Percentiles rank a stretch among this genome's conserved stretches.
Conservation (phyloP, 2,329 filamentous ascomycete genomes). For the Lasiodiplodia gonubiensis region DNA sequence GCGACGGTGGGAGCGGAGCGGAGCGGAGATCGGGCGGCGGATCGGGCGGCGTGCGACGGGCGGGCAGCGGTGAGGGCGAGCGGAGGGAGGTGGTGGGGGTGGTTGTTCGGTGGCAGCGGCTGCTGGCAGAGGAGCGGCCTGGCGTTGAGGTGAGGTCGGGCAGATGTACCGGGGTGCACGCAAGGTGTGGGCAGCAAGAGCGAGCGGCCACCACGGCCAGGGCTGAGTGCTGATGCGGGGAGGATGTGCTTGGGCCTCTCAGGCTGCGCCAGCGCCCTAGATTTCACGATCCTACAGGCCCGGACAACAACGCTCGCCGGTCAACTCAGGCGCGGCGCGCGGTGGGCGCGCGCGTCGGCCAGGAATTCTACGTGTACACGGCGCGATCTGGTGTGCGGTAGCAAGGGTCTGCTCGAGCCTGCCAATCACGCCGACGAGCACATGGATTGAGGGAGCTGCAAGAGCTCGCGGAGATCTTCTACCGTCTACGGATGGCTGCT, state of each 20-base stretch:
- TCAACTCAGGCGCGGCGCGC: neutral
- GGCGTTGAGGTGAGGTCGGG: constrained; percentile 18
- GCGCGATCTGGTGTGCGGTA: neutral
- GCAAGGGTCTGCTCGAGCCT: constrained; percentile 10
- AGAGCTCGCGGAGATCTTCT: constrained; percentile 24
- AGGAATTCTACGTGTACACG: constrained; percentile 1
- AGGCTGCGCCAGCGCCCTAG: neutral
- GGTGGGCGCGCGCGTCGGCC: constrained; percentile 2
- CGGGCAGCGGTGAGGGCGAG: constrained; percentile 13
- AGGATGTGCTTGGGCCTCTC: constrained; percentile 23
- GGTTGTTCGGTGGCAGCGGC: neutral
- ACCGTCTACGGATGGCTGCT: constrained; percentile 17
- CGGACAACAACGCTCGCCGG: neutral
- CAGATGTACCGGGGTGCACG: constrained; percentile 9
- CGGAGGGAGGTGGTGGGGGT: constrained; percentile 5
- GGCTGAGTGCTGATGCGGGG: constrained; percentile 24
- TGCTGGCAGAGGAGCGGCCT: neutral
- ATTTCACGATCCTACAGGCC: neutral
- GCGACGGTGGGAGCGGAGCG: constrained; percentile 18
- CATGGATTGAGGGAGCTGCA: constrained; percentile 20
- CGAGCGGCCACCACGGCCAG: constrained; percentile 18
- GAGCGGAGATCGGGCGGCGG: constrained; percentile 10
- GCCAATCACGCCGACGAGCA: constrained; percentile 13
- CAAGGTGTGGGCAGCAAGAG: constrained; percentile 24
- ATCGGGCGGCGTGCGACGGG: neutral